These are phyloP conservation scores for Wallacemonas sp. DNA, from an alignment of 208 protist species.

Conservation along the genomic window DNA sequence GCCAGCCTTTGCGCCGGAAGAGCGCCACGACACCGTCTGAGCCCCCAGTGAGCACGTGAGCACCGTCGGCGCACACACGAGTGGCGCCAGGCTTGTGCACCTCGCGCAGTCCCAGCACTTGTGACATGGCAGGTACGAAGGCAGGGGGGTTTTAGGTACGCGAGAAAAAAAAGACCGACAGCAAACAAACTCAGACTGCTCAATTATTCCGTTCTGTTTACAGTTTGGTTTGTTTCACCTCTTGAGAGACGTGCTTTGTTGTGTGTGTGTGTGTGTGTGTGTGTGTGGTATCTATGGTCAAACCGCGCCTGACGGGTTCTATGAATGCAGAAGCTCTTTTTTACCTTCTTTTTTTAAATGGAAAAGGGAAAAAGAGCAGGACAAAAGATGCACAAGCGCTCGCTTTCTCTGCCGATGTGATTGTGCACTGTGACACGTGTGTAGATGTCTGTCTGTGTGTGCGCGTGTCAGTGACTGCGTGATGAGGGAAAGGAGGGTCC, in stretches of 20 bases:
- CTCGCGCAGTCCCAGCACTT: conserved; percentile 34
- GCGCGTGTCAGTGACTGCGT: too few relatives aligned
- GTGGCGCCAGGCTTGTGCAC: conserved; percentile 51
- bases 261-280: neutral
- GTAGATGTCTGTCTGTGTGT: too few relatives aligned
- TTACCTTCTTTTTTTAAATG: neutral
- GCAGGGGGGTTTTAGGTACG: too few relatives aligned
- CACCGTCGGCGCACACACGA: conserved; percentile 52
- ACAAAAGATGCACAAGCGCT: too few relatives aligned
- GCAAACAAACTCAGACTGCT: neutral
- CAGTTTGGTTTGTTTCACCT: too few relatives aligned
- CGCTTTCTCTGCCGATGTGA: too few relatives aligned
- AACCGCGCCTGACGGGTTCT: too few relatives aligned
- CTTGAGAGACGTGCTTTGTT: neutral
- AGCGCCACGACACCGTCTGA: conserved; percentile 75
- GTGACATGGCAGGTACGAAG: neutral
- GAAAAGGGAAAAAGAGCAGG: conserved; percentile 2
- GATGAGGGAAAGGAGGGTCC: too few relatives aligned
- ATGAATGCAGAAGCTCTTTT: neutral
- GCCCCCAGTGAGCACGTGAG: conserved; percentile 64
- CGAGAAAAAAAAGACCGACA: neutral
- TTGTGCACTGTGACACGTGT: too few relatives aligned
- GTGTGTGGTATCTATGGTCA: neutral
- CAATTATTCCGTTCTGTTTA: conserved; percentile 11
- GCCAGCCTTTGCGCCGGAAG: conserved; percentile 44